phyloP scores from a whole-genome alignment of 768 basidiomycete genomes.

The Coprinellus aureogranulatus region DNA sequence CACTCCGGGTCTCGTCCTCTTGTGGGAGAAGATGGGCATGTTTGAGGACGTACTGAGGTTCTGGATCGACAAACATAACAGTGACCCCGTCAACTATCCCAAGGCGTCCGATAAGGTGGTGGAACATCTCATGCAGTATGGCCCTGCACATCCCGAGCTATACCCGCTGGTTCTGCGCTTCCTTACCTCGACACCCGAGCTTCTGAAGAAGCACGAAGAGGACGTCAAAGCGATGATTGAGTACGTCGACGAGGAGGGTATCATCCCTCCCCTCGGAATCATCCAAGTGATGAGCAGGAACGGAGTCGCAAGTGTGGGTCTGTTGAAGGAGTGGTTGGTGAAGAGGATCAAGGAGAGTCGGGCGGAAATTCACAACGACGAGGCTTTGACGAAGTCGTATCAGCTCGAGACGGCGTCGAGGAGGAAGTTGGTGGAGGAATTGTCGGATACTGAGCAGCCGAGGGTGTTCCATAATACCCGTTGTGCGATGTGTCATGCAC shows the following conservation, averaged over 20 bases:
- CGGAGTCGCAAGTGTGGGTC: constrained; percentile 84
- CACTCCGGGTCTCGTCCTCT: constrained; percentile 77
- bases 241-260: constrained; percentile 73
- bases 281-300: constrained; percentile 88
- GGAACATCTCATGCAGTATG: constrained; percentile 70
- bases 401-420: constrained; percentile 79
- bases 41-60: constrained; percentile 92
- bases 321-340: constrained; percentile 90
- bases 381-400: constrained; percentile 84
- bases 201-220: constrained; percentile 65
- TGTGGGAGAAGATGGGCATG: constrained; percentile 96
- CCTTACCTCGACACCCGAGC: constrained; percentile 75
- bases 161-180: constrained; percentile 89
- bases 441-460: constrained; percentile 75
- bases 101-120: constrained; percentile 60
- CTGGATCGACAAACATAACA: constrained; percentile 76
- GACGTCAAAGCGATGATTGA: constrained; percentile 74
- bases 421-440: constrained; percentile 75
- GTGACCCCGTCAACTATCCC: constrained; percentile 25
- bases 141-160: constrained; percentile 63
- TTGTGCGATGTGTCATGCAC: constrained; percentile 85
- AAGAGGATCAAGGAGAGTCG: constrained; percentile 69
- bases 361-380: constrained; percentile 80
- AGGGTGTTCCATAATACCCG: constrained; percentile 92
- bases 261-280: constrained; percentile 87